phyloP scores from a whole-genome alignment of 1,284 basidiomycete species.

The Xerocomus nothofagi region DNA sequence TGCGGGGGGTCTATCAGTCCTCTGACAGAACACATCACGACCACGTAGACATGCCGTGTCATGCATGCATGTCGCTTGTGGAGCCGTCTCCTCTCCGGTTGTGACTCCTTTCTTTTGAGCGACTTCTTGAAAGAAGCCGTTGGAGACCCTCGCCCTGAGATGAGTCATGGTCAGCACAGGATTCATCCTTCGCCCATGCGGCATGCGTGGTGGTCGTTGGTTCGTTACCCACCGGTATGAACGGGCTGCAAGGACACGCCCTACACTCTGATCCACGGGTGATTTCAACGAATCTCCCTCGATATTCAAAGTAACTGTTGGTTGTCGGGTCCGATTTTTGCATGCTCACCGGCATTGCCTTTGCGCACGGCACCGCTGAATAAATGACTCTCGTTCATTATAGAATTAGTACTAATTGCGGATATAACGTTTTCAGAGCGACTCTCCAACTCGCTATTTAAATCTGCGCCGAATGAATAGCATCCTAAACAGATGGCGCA shows the following conservation, averaged over 20 bases:
- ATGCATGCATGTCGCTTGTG: conserved; percentile 42
- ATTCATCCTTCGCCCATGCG: conserved; percentile 23
- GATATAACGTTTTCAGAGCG: conserved; percentile 18
- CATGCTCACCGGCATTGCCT: conserved; percentile 19
- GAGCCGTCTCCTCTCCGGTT: conserved; percentile 17
- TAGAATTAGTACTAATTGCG: conserved; percentile 9
- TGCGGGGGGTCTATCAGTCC: conserved; percentile 33
- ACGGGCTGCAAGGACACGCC: conserved; percentile 9
- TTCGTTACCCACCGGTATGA: conserved; percentile 23
- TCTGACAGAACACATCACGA: conserved; percentile 12
- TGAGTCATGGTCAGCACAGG: conserved; percentile 35
- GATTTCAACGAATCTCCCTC: not conserved
- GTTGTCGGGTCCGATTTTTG: conserved; percentile 22
- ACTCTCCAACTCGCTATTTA: conserved; percentile 11
- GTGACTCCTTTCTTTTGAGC: conserved; percentile 37
- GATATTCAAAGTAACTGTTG: conserved; percentile 15
- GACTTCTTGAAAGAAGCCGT: conserved; percentile 37
- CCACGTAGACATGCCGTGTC: conserved; percentile 55
- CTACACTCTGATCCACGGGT: conserved; percentile 26
- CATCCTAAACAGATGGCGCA: conserved; percentile 12
- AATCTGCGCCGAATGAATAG: conserved; percentile 21
- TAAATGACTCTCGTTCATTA: conserved; percentile 4
- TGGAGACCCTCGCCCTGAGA: conserved; percentile 34
- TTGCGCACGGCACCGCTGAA: conserved; percentile 14
- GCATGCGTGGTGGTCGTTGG: conserved; percentile 25